Evolutionary conservation across 108 stramenopile genomes (phyloP), one percentile per base, ranked within the genome.

Genomic region (Skeletonema potamos): DNA sequence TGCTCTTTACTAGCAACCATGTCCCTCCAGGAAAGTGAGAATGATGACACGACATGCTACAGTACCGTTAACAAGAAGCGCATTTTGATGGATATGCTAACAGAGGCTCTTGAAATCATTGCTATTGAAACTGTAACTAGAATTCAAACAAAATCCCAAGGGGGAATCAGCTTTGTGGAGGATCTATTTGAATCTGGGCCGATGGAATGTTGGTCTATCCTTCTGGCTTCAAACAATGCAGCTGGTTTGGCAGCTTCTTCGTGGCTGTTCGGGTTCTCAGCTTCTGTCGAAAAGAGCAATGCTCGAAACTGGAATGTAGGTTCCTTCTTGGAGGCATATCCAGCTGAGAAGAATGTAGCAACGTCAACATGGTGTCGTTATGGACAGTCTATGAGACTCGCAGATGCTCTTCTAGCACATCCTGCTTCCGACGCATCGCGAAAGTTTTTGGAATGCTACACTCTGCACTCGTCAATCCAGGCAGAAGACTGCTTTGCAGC

Each of bases 301-400:
- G n/a, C 10, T 54, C 17, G 36, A 0, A 64, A 73, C 56, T 65
- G 66, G 66, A 79, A 51, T 51, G 15, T 72, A 48, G 36, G 24
- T 26, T 60, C 60, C 0, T 79, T 79, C 11, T 51, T 72, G 18
- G 34, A 57, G 7, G 71, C 71, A 20, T 72, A 60, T 51, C 71
- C 71, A 41, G 37, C 77, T 3, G 71, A 72, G 41, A 62, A 71
- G 55, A 15, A 33, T 13, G 11, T 54, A 11, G 27, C 62, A 1
- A 22, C 73, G n/a, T 56, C 73, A n/a, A 48, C 65, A 15, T 74
- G 73, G 73, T 79, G 77, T 55, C 72, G 60, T 12, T 66, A 48
- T 28, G 71, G 59, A 10, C 62, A 62, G 11, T 64, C 66, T 12
- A 7, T 43, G 32, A 29, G 24, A 18, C 41, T 66, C 7, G 37